These are phyloP conservation scores for Cordia subcordata DNA, from an alignment of 257 asterid genomes.

Conservation along the genomic window DNA sequence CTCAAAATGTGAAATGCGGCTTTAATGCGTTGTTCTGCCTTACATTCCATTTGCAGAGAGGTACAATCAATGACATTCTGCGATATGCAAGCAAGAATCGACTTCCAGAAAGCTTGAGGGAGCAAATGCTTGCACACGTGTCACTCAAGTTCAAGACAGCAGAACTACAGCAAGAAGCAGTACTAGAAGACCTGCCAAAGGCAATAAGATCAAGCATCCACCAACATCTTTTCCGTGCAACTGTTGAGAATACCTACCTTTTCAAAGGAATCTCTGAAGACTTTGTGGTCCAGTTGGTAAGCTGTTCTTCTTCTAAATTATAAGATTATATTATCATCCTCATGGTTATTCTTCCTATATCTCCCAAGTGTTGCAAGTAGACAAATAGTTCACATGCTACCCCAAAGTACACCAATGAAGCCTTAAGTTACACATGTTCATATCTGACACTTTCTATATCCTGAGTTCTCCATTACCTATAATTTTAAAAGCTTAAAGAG, in stretches of 20 bases:
- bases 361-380: too few species aligned
- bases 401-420: too few species aligned
- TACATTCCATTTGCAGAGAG: conserved; percentile 52
- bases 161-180: conserved; percentile 88
- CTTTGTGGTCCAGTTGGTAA: conserved; percentile 79
- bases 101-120: conserved; percentile 75
- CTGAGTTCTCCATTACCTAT: too few species aligned
- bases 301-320: conserved; percentile 7
- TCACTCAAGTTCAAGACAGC: conserved; percentile 87
- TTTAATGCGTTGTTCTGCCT: not conserved
- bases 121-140: conserved; percentile 83
- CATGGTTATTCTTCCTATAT: not conserved
- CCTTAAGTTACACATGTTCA: too few species aligned
- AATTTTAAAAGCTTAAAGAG: too few species aligned
- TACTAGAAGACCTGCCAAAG: conserved; percentile 71
- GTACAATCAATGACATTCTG: conserved; percentile 58
- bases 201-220: conserved; percentile 92
- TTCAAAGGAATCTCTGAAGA: conserved; percentile 79
- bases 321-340: not conserved
- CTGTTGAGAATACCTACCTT: conserved; percentile 64
- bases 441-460: too few species aligned
- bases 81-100: conserved; percentile 79
- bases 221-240: conserved; percentile 67
- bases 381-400: too few species aligned
- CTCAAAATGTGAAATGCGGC: not conserved